phyloP scores from a whole-genome alignment of 1,139 yeast species.

The Kurtzmaniella quercitrusa region DNA sequence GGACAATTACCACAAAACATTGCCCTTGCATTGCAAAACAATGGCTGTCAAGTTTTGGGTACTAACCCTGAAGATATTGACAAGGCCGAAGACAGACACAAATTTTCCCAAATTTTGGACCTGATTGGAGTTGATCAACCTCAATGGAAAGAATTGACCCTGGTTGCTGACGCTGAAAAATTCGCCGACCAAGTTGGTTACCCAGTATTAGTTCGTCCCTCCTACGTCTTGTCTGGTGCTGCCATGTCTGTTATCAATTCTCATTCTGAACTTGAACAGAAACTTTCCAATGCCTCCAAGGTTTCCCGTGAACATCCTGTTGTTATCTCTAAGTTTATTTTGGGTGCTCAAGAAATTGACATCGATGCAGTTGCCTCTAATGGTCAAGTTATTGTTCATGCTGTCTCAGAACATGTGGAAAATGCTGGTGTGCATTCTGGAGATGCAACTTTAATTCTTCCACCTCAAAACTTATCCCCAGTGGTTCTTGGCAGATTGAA shows the following conservation, averaged over 20 bases:
- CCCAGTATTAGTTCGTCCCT: constrained; percentile 97
- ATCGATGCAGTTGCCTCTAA: constrained; percentile 92
- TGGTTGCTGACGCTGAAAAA: constrained; percentile 75
- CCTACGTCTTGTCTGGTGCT: constrained; percentile 96
- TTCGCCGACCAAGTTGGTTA: constrained; percentile 87
- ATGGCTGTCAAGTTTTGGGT: constrained; percentile 87
- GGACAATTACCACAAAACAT: constrained; percentile 98
- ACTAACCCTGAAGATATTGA: constrained; percentile 94
- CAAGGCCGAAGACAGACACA: constrained; percentile 97
- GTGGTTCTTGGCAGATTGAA: constrained; percentile 59
- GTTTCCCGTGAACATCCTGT: constrained; percentile 97
- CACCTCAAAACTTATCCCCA: constrained; percentile 74
- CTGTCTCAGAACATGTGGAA: constrained; percentile 96
- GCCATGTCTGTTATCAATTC: constrained; percentile 93
- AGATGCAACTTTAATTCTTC: constrained; percentile 92
- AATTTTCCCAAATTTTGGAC: constrained; percentile 91
- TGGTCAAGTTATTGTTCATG: constrained; percentile 88
- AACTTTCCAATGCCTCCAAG: constrained; percentile 81
- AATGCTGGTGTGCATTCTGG: constrained; percentile 99
- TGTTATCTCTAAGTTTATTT: constrained; percentile 91
- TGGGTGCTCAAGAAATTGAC: constrained; percentile 95
- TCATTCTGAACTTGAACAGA: constrained; percentile 72
- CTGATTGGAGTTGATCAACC: constrained; percentile 70
- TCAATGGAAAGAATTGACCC: constrained; percentile 92
- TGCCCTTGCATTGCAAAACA: constrained; percentile 76